phyloP scores from a whole-genome alignment of 768 basidiomycete genomes.

The Tubosaeta brunneosetosa region DNA sequence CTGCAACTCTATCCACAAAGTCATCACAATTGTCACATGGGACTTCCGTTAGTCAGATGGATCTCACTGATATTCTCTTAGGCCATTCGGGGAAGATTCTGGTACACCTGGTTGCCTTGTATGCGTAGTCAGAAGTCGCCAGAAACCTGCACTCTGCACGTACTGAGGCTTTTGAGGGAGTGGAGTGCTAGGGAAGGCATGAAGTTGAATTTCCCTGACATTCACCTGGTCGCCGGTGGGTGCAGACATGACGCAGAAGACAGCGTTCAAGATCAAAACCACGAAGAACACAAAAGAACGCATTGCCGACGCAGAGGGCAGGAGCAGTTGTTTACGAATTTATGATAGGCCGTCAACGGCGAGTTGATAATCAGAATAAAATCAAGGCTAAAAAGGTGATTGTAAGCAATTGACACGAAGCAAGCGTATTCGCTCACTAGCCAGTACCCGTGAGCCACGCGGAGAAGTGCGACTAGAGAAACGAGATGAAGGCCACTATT shows the following conservation, averaged over 20 bases:
- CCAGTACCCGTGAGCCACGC: not conserved
- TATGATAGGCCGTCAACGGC: not conserved
- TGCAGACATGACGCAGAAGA: not conserved
- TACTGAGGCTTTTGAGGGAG: too few relatives aligned
- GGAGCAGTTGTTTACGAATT: not conserved
- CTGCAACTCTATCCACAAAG: too few relatives aligned
- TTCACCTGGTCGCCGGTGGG: not conserved
- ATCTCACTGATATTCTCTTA: too few relatives aligned
- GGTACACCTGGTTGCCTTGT: too few relatives aligned
- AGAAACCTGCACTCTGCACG: too few relatives aligned
- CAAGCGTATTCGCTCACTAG: not conserved
- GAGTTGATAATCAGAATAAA: not conserved
- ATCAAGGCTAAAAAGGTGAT: not conserved
- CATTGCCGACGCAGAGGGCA: not conserved
- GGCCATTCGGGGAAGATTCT: too few relatives aligned
- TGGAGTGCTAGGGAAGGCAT: too few relatives aligned
- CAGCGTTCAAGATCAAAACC: not conserved
- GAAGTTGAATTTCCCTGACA: not conserved
- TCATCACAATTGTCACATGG: too few relatives aligned
- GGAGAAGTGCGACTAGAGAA: not conserved
- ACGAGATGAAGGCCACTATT: too few relatives aligned
- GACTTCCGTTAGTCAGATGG: too few relatives aligned
- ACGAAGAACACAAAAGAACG: not conserved
- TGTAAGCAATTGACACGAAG: not conserved
- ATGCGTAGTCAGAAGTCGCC: too few relatives aligned